Evolutionary conservation across 306 rosid genomes (phyloP).

Genomic region (Sicyos baderoa): DNA sequence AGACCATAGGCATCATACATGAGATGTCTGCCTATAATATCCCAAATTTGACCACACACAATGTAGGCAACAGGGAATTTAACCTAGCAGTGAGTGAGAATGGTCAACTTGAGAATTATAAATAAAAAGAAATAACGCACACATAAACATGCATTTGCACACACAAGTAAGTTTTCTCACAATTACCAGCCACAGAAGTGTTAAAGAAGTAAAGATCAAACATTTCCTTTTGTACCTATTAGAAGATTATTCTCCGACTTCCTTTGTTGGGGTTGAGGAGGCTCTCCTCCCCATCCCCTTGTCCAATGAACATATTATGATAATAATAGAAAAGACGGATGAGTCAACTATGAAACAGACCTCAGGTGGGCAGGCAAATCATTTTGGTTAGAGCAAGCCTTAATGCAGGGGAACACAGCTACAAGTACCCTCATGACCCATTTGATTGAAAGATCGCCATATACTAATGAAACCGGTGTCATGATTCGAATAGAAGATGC

Average conservation of each 20-base stretch:
- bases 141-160: too few relatives aligned
- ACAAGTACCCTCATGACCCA: conserved; percentile 77
- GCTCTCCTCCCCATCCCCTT: background rate
- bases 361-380: conserved; percentile 65
- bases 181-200: background rate
- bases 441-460: conserved; percentile 64
- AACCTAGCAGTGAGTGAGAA: too few relatives aligned
- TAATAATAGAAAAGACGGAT: conserved; percentile 7
- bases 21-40: background rate
- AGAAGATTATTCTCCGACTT: background rate
- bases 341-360: conserved; percentile 34
- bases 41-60: background rate
- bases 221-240: background rate
- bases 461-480: conserved; percentile 48
- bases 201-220: background rate
- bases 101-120: conserved; percentile 4
- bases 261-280: background rate
- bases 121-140: background rate
- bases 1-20: conserved; percentile 11
- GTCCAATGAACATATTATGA: background rate
- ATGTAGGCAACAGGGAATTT: conserved; percentile 70
- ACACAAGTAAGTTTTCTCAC: background rate
- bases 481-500: conserved; percentile 48
- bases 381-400: conserved; percentile 75
- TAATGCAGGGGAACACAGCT: conserved; percentile 74